phyloP scores from a whole-genome alignment of 2,329 filamentous ascomycete species.

The Pseudogymnoascus sp. region DNA sequence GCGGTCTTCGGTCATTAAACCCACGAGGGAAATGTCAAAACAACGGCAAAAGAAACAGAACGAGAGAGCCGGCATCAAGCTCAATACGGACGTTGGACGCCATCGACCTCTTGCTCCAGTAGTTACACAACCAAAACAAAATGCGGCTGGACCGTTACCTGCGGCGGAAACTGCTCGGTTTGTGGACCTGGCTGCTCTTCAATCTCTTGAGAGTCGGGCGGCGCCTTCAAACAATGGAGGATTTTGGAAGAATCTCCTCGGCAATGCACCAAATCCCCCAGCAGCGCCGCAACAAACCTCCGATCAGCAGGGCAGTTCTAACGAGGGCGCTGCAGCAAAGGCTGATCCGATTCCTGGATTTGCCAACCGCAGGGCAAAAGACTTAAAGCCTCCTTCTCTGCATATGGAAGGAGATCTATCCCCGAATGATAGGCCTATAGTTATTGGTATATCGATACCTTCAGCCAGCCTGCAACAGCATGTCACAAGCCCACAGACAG shows the following conservation, averaged over 20 bases:
- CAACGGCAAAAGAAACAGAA: constrained; percentile 55
- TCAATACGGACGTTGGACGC: constrained; percentile 61
- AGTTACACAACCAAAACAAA: constrained; percentile 28
- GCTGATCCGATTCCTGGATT: neutral
- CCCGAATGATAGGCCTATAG: constrained; percentile 62
- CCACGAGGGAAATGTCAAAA: constrained; percentile 44
- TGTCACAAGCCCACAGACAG: constrained; percentile 44
- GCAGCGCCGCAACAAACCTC: neutral
- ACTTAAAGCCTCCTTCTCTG: constrained; percentile 1
- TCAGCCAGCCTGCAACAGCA: constrained; percentile 41
- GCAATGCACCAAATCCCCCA: neutral
- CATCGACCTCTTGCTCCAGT: constrained; percentile 38
- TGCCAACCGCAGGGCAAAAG: neutral
- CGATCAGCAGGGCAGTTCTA: neutral
- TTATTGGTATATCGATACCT: constrained; percentile 63
- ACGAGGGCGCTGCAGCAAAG: neutral
- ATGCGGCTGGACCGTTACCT: neutral
- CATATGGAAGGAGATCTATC: constrained; percentile 44
- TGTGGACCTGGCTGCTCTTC: constrained; percentile 51
- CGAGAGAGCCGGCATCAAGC: constrained; percentile 54
- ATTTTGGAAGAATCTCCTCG: constrained; percentile 23
- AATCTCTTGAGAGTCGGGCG: constrained; percentile 43
- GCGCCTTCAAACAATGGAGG: constrained; percentile 13
- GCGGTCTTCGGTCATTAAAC: constrained; percentile 29
- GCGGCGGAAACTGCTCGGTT: constrained; percentile 21